Base-by-base conservation (phyloP, 805 yeast genomes). In the Tetrapisispora taiwanensis region DNA sequence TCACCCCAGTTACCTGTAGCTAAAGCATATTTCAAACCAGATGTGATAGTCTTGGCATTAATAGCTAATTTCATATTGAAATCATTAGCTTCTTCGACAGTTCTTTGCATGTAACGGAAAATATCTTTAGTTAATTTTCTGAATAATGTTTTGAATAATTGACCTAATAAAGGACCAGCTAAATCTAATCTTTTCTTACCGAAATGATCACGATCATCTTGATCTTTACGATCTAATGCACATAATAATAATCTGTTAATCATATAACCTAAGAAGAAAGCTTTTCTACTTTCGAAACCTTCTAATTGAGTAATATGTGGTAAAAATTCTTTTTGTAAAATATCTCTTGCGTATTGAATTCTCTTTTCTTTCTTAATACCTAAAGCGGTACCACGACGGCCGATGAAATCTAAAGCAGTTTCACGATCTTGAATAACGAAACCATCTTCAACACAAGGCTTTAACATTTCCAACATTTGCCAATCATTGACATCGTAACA, bases 1-100 rank as follows among this genome's bases (percentile, higher is more conserved):
- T 92, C 99, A 72, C 99, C 98, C 99, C 99, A 92, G 71, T 92
- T 92, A 74, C 99, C 99, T 14, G 99, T 92, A 44, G 99, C 99
- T 60, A 92, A 74, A 33, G 98, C 92, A 68, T 92, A 92, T 63
- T 94, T 85, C 67, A 92, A 76, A 63, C 99, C 99, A 49, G 95
- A 90, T 32, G 99, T 92, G 56, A 92, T 87, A 3, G 97, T 92
- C 54, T 89, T 89, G 15, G 97, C 87, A 70, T 92, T 90, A 53
- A 92, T 97, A 33, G 98, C 98, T 59, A 92, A 76, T 43, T 95
- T 88, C 70, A 92, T 76, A 63, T 90, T 90, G 74, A 92, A 92
- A 65, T 90, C 98, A 66, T 87, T 87, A 66, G 94, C 95, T 56
- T 92, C 88, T 70, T 92, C 99, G 46, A 92, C 96, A 64, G 98